phyloP scores from a whole-genome alignment of 2,329 filamentous ascomycete species.

The Elsinoe australis region DNA sequence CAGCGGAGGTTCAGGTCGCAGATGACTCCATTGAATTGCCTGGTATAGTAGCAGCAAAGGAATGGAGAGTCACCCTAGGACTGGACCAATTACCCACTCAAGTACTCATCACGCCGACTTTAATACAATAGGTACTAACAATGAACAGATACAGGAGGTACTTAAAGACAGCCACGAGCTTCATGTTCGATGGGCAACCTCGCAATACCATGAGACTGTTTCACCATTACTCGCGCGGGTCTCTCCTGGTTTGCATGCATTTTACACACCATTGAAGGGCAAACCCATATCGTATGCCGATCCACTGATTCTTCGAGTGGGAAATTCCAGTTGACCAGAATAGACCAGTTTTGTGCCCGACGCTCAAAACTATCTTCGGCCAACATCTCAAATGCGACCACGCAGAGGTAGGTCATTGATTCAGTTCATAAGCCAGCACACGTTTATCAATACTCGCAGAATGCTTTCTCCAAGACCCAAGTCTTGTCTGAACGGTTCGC shows the following conservation, averaged over 20 bases:
- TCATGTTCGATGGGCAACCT: slow-evolving; percentile 70
- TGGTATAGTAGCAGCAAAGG: slow-evolving; percentile 59
- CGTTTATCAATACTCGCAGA: too few species aligned
- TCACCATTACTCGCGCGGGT: slow-evolving; percentile 67
- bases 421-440: too few species aligned
- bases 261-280: slow-evolving; percentile 55
- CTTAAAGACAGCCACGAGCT: slow-evolving; percentile 62
- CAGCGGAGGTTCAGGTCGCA: slow-evolving; percentile 53
- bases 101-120: slow-evolving; percentile 31
- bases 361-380: slow-evolving; percentile 53
- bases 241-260: slow-evolving; percentile 73
- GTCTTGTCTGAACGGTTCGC: slow-evolving; percentile 53
- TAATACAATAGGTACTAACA: slow-evolving; percentile 17
- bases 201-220: slow-evolving; percentile 49
- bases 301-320: background rate
- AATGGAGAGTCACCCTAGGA: slow-evolving; percentile 69
- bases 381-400: slow-evolving; percentile 48
- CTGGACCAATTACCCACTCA: slow-evolving; percentile 66
- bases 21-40: slow-evolving; percentile 49
- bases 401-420: slow-evolving; percentile 35
- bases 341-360: background rate
- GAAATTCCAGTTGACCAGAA: background rate
- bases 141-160: slow-evolving; percentile 49
- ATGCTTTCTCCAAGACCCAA: slow-evolving; percentile 36
- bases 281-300: slow-evolving; percentile 13